Evolutionary conservation across 116 monocot species (phyloP).

Genomic region (Papilionanthe hybrid): DNA sequence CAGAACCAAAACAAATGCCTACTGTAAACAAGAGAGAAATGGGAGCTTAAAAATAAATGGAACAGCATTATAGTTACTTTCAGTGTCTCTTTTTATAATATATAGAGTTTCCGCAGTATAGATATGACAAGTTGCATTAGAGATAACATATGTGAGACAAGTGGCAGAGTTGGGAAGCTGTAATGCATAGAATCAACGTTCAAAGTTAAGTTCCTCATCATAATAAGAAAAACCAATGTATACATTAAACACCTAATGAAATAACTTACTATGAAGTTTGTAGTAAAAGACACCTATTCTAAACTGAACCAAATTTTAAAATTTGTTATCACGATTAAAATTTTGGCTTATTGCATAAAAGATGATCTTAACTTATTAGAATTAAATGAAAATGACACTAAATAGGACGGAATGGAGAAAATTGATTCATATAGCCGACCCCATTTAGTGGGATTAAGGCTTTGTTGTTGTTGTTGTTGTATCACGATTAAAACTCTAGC

Average conservation of each 20-base stretch:
- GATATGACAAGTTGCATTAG: not conserved
- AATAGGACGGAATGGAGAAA: too few relatives aligned
- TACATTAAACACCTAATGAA: not conserved
- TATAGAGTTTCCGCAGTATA: not conserved
- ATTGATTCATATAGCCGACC: too few relatives aligned
- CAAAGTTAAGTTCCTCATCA: not conserved
- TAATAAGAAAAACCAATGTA: not conserved
- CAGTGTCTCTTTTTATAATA: not conserved
- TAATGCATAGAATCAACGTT: not conserved
- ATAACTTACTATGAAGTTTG: not conserved
- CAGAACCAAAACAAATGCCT: too few relatives aligned
- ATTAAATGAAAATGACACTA: too few relatives aligned
- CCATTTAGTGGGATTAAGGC: too few relatives aligned
- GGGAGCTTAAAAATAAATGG: not conserved
- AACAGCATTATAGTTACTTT: not conserved
- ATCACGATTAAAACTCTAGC: not conserved
- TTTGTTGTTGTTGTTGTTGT: too few relatives aligned
- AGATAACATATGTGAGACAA: not conserved
- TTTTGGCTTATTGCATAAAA: too few relatives aligned
- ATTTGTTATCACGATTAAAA: not conserved
- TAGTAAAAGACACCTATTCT: not conserved
- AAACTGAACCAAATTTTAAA: not conserved
- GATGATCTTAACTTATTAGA: too few relatives aligned
- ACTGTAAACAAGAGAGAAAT: too few relatives aligned
- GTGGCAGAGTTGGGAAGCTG: not conserved